A percentile compares a stretch with the other conserved stretches of the same genome.
phyloP scores from a whole-genome alignment of 495 filamentous ascomycete species.

The Penicillium tannophilum region DNA sequence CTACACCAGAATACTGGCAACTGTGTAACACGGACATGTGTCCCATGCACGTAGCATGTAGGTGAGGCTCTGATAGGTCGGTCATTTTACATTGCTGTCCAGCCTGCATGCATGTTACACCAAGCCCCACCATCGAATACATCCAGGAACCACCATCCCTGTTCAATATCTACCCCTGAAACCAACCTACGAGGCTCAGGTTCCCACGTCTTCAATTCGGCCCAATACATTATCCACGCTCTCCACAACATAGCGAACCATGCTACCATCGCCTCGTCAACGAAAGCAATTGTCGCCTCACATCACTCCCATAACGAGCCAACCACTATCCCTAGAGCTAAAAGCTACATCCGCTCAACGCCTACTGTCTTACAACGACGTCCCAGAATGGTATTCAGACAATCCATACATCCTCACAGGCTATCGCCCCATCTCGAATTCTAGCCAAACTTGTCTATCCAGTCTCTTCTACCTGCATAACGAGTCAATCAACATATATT shows the following conservation, averaged over 20 bases:
- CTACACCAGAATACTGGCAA: neutral
- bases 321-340: neutral
- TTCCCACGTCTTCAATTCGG: neutral
- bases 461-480: conserved; percentile 39
- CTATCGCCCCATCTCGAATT: conserved; percentile 36
- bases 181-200: neutral
- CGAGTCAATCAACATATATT: conserved; percentile 39
- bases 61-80: neutral
- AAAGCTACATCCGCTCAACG: neutral
- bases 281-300: neutral
- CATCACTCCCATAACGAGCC: neutral
- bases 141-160: neutral
- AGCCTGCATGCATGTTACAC: neutral
- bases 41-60: neutral
- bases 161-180: neutral
- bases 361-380: conserved; percentile 15
- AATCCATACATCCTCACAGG: conserved; percentile 32
- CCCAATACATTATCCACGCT: neutral
- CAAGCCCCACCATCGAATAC: neutral
- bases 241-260: neutral
- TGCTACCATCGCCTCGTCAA: neutral
- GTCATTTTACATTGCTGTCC: neutral
- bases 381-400: conserved; percentile 34
- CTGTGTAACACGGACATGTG: neutral
- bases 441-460: conserved; percentile 27